A percentile compares a stretch with the other conserved stretches of the same genome.
Evolutionary conservation across 164 flowering plant species (phyloP).

Genomic region (Kingdonia uniflora): DNA sequence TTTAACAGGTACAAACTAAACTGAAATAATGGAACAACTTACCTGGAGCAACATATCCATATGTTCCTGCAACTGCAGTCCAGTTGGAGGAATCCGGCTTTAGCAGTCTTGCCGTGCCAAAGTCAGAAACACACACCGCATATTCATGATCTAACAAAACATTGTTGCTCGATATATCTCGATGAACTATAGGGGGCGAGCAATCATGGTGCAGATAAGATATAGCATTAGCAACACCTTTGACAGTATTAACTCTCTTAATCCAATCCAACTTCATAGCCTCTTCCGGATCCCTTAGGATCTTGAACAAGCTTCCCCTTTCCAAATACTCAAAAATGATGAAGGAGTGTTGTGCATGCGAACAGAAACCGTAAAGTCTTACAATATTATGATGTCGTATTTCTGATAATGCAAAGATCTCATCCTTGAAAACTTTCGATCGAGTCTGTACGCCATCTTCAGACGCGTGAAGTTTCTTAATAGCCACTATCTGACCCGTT

Average conservation of each 20-base stretch:
- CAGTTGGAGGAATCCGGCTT: slow-evolving; percentile 1
- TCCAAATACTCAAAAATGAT: neutral
- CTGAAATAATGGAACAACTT: too few species aligned
- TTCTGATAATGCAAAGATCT: neutral
- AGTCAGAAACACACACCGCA: neutral
- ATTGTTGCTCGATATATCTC: slow-evolving; percentile 5
- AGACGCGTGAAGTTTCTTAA: neutral
- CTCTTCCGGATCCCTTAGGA: neutral
- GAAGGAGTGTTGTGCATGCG: neutral
- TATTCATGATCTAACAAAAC: neutral
- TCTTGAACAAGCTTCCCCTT: neutral
- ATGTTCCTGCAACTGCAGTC: neutral
- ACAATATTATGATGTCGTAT: slow-evolving; percentile 1
- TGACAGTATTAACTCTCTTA: neutral
- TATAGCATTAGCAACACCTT: neutral
- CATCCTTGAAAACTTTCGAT: neutral
- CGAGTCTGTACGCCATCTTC: neutral
- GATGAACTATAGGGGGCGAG: neutral
- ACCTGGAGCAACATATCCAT: slow-evolving; percentile 1
- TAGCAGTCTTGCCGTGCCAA: neutral
- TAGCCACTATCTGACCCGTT: neutral
- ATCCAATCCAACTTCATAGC: neutral
- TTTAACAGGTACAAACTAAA: neutral
- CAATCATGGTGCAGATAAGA: slow-evolving; percentile 1
- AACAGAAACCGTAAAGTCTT: neutral